Evolutionary conservation across 352 stramenopile genomes (phyloP), one percentile per base, ranked within the genome.

Genomic region (Pythium monospermum): DNA sequence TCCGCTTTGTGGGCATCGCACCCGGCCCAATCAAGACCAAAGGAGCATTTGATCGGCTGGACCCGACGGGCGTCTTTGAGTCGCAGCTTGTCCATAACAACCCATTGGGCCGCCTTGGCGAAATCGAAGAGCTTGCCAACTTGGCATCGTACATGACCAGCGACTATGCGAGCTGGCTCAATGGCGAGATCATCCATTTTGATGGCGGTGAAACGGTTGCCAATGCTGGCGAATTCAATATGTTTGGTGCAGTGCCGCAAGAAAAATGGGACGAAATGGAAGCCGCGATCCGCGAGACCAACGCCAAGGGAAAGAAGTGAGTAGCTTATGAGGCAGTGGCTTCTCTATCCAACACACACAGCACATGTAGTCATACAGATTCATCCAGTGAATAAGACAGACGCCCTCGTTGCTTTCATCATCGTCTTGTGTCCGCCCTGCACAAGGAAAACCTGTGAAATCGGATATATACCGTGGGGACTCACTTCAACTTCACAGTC

Each of bases 1-100:
- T 99, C 50, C 76, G 96, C 52, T 96, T 98, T 8, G 94, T 98
- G 48, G 94, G 92, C 27, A 97, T 99, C 45, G 95, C 95, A n/a
- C 96, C 96, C 1, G 96, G 96, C 27, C 93, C 95, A 30, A 98
- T 98, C 70, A 87, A 87, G 53, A 90, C 81, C 35, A 89, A 92
- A 49, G 81, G 81, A 1, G 78, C 81, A 22, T 92, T 92, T 51
- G 76, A 87, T 51, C 70, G 78, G 8, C 73, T 92, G 30, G 81
- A 92, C 53, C 81, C 81, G 0, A 76, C 76, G 11, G 81, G 81
- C 32, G 51, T 69, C 26, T 92, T 90, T 42, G 67, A 82, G 42
- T 65, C 87, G 52, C 59, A 78, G 13, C 68, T 92, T 67, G 60
- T 71, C 8, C 60, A 71, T 33, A 87, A 85, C 53, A 90, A 90